These are phyloP conservation scores for Suillus spraguei DNA, from an alignment of 768 basidiomycete genomes.

Conservation along the genomic window DNA sequence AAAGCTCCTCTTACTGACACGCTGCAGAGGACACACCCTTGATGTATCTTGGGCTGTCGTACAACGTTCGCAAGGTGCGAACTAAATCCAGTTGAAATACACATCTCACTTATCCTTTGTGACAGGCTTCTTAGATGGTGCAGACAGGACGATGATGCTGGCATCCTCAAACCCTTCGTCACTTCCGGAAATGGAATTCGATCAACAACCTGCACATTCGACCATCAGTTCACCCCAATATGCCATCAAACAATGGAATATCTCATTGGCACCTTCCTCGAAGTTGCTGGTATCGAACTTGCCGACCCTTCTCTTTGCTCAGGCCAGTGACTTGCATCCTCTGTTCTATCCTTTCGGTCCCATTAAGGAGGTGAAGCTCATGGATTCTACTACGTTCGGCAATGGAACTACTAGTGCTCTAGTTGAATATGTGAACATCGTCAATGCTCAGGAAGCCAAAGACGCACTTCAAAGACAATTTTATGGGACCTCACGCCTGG, in stretches of 20 bases:
- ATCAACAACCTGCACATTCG: constrained; percentile 26
- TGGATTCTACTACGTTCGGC: constrained; percentile 37
- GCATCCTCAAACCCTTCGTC: constrained; percentile 45
- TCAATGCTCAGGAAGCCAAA: constrained; percentile 66
- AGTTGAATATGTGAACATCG: constrained; percentile 61
- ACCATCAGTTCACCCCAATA: constrained; percentile 34
- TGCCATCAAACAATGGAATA: constrained; percentile 32
- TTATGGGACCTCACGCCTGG: constrained; percentile 52
- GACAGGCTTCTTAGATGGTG: constrained; percentile 79
- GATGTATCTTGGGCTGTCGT: constrained; percentile 90
- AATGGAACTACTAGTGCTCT: constrained; percentile 53
- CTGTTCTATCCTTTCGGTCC: constrained; percentile 72
- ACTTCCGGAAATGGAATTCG: constrained; percentile 30
- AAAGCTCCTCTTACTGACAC: constrained; percentile 11
- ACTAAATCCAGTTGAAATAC: background rate
- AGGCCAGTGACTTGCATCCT: constrained; percentile 68
- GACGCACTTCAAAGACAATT: constrained; percentile 61
- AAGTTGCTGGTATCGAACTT: constrained; percentile 66
- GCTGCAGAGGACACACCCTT: constrained; percentile 64
- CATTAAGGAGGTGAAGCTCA: constrained; percentile 60
- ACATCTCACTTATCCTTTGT: constrained; percentile 12
- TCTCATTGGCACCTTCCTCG: constrained; percentile 44
- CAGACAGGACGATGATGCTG: constrained; percentile 70
- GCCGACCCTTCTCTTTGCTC: constrained; percentile 67
- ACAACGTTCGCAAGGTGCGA: constrained; percentile 76